These are phyloP conservation scores for Alisma plantagoaquatica DNA, from an alignment of 106 monocot species.

Conservation along the genomic window DNA sequence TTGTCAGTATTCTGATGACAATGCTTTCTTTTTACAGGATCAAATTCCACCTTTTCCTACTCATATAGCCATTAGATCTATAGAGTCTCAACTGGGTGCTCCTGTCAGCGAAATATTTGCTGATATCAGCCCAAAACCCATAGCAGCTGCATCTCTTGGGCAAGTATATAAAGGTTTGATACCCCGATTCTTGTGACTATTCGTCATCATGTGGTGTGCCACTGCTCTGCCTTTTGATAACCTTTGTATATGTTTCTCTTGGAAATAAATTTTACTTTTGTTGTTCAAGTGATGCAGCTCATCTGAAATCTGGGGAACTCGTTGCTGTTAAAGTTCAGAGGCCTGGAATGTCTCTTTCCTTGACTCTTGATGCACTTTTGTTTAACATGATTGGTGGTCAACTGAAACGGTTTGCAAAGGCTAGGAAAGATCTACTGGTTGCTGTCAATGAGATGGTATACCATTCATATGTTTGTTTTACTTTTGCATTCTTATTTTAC, in stretches of 20 bases:
- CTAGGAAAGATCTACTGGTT: conserved; percentile 78
- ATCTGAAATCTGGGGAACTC: conserved; percentile 79
- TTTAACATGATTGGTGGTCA: conserved; percentile 93
- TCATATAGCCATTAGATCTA: conserved; percentile 54
- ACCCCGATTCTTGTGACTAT: background rate
- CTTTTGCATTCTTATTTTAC: no score
- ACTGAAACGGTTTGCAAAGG: conserved; percentile 92
- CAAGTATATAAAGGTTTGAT: conserved; percentile 89
- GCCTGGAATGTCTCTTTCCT: conserved; percentile 67
- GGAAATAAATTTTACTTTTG: no score
- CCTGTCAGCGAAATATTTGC: conserved; percentile 54
- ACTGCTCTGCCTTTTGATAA: no score
- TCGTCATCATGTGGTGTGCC: no score
- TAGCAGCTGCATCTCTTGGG: conserved; percentile 84
- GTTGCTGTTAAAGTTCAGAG: conserved; percentile 93
- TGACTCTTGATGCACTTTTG: conserved; percentile 81
- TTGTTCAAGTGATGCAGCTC: conserved; percentile 87
- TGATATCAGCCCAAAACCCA: conserved; percentile 58
- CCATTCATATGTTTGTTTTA: no score
- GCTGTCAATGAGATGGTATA: conserved; percentile 93
- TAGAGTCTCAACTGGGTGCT: conserved; percentile 64
- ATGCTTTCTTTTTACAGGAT: conserved; percentile 29
- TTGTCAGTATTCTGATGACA: background rate
- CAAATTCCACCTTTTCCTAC: conserved; percentile 92
- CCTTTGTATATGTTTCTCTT: no score